Conservation (phyloP, 2,329 filamentous ascomycete species). For the Trichoderma breve region DNA sequence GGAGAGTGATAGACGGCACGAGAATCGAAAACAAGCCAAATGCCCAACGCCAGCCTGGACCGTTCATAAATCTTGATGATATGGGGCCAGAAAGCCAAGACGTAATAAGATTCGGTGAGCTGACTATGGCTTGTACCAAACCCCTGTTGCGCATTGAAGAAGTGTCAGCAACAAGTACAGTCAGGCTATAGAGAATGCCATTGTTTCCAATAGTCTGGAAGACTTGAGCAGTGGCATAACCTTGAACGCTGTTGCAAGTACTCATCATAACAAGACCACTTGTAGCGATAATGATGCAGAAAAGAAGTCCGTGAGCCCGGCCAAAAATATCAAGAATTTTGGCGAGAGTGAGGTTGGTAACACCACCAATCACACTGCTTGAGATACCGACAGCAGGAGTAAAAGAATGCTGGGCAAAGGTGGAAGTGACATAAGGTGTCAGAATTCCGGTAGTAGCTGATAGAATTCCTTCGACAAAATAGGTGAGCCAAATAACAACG, state of each 20-base stretch:
- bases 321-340: constrained; percentile 68
- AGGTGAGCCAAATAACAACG: constrained; percentile 43
- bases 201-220: constrained; percentile 64
- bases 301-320: constrained; percentile 58
- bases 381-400: constrained; percentile 55
- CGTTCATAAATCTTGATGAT: constrained; percentile 48
- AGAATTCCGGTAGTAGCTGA: constrained; percentile 40
- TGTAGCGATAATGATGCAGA: constrained; percentile 52
- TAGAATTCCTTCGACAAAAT: constrained; percentile 39
- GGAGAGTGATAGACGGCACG: constrained; percentile 55
- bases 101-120: constrained; percentile 65
- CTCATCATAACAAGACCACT: constrained; percentile 65
- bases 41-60: constrained; percentile 64
- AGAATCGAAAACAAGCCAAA: constrained; percentile 66
- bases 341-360: constrained; percentile 63
- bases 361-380: constrained; percentile 53
- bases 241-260: constrained; percentile 56
- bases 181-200: constrained; percentile 42
- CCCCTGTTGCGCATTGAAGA: constrained; percentile 64
- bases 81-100: constrained; percentile 62
- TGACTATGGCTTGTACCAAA: constrained; percentile 61
- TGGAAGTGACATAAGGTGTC: constrained; percentile 48
- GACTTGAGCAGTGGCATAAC: constrained; percentile 63
- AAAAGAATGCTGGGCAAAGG: constrained; percentile 52
- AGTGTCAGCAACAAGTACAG: constrained; percentile 66